These are phyloP conservation scores for Yueomyces sp. DNA, from an alignment of 805 yeast species.

Conservation along the genomic window DNA sequence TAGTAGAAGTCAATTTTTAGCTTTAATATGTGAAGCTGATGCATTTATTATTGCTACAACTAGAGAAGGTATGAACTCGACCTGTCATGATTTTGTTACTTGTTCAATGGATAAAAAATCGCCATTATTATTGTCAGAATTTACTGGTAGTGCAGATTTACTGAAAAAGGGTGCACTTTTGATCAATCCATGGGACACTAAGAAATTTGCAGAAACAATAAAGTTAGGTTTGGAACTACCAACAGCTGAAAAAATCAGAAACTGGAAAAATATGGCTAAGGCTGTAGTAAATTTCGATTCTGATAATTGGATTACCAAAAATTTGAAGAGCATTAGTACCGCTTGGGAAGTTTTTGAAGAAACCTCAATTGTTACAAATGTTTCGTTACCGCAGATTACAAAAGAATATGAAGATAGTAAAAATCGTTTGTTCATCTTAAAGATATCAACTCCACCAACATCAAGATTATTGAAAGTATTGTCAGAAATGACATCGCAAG, in stretches of 20 bases:
- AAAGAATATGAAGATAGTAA: constrained; percentile 18
- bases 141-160: constrained; percentile 85
- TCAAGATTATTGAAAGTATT: constrained; percentile 45
- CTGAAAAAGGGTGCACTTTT: constrained; percentile 56
- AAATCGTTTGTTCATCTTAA: constrained; percentile 34
- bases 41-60: constrained; percentile 77
- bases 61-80: constrained; percentile 94
- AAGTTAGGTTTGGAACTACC: constrained; percentile 53
- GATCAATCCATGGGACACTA: constrained; percentile 85
- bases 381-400: constrained; percentile 18
- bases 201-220: constrained; percentile 48
- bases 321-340: constrained; percentile 38
- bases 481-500: constrained; percentile 42
- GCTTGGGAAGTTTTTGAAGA: constrained; percentile 39
- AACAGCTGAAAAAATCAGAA: constrained; percentile 36
- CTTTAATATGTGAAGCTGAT: constrained; percentile 75
- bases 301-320: constrained; percentile 53
- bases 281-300: constrained; percentile 58
- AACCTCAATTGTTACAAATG: constrained; percentile 23
- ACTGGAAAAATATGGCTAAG: constrained; percentile 50
- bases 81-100: constrained; percentile 86
- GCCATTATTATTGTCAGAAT: constrained; percentile 79
- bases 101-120: constrained; percentile 61
- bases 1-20: constrained; percentile 79
- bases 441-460: constrained; percentile 42